phyloP scores from a whole-genome alignment of 2,329 filamentous ascomycete species.

The Xylaria sp. region DNA sequence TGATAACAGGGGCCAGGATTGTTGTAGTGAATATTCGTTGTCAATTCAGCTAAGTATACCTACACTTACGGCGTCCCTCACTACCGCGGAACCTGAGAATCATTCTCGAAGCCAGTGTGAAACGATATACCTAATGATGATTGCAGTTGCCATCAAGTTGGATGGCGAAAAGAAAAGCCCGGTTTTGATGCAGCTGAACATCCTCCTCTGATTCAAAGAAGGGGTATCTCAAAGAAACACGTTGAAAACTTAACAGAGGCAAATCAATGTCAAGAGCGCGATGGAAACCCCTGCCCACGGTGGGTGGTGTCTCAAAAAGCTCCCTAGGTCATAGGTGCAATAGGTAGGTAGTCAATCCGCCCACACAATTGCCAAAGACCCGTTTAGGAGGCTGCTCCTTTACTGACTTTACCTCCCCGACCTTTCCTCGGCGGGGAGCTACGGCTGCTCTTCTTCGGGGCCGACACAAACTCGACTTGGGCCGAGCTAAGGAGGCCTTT shows the following conservation, averaged over 20 bases:
- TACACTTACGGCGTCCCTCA: too few relatives aligned
- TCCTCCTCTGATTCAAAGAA: background rate
- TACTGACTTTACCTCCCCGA: conserved; percentile 18
- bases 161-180: conserved; percentile 1
- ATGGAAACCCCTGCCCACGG: background rate
- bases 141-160: background rate
- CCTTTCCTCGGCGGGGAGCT: conserved; percentile 16
- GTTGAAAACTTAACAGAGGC: background rate
- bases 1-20: background rate
- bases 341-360: too few relatives aligned
- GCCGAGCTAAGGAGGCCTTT: conserved; percentile 33
- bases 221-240: background rate
- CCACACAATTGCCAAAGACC: background rate
- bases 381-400: conserved; percentile 11
- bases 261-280: background rate
- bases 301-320: background rate
- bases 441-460: conserved; percentile 17
- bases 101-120: background rate
- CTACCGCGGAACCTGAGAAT: background rate
- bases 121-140: conserved; percentile 1
- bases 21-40: background rate
- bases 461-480: conserved; percentile 29
- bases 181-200: background rate
- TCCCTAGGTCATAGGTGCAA: background rate
- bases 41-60: too few relatives aligned